phyloP scores from a whole-genome alignment of 2,329 filamentous ascomycete genomes.

The Cordyceps fumosorosea region DNA sequence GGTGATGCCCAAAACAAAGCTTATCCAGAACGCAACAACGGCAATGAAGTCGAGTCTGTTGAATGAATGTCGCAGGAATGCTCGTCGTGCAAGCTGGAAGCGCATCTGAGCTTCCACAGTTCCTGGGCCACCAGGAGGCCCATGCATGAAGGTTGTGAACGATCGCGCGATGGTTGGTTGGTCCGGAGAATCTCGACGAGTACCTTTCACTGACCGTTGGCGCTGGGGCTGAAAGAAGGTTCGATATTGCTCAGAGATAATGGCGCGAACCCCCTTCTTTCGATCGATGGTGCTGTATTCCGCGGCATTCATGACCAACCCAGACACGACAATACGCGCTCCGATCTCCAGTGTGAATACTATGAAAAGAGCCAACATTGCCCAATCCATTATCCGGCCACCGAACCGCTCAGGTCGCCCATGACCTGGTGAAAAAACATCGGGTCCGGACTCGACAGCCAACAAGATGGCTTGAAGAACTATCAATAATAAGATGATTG shows the following conservation, averaged over 20 bases:
- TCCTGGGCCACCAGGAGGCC: constrained; percentile 47
- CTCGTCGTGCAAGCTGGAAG: constrained; percentile 77
- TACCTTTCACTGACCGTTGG: constrained; percentile 57
- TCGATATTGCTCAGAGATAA: constrained; percentile 68
- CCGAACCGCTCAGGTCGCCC: constrained; percentile 61
- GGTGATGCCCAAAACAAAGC: constrained; percentile 65
- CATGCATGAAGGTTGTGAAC: constrained; percentile 72
- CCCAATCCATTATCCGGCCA: constrained; percentile 64
- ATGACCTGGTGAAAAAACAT: constrained; percentile 59
- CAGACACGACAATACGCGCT: constrained; percentile 84
- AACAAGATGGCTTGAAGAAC: constrained; percentile 83
- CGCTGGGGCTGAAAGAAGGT: constrained; percentile 77
- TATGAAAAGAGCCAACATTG: constrained; percentile 73
- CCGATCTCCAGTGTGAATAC: constrained; percentile 85
- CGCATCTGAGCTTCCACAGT: constrained; percentile 74
- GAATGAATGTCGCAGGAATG: constrained; percentile 91
- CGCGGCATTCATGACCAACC: constrained; percentile 80
- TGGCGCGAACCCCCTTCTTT: constrained; percentile 65
- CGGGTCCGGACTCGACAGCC: constrained; percentile 70
- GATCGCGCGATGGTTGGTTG: constrained; percentile 66
- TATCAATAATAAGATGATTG: constrained; percentile 79
- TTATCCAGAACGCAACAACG: constrained; percentile 91
- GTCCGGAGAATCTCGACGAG: constrained; percentile 38
- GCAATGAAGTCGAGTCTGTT: constrained; percentile 93
- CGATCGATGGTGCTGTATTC: constrained; percentile 91